A percentile compares a stretch with the other conserved stretches of the same genome.
Conservation (phyloP, 768 basidiomycete genomes). For the Termitomyces bulborhizus region DNA sequence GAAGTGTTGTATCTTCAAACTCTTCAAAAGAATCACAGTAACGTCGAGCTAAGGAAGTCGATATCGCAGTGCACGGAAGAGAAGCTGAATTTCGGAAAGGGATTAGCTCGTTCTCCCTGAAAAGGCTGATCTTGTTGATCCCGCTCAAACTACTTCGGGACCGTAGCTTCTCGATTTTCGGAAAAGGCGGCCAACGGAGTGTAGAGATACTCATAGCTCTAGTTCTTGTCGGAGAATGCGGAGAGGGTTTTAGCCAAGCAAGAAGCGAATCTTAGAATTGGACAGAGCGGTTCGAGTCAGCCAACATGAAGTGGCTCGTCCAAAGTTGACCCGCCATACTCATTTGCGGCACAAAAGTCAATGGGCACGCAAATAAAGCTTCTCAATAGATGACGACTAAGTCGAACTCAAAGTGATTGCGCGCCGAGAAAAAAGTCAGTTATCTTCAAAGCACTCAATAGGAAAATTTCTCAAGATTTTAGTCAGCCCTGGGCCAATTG, state of each 20-base stretch:
- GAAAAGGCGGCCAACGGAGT: neutral
- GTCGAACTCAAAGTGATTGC: neutral
- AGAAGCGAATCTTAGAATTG: neutral
- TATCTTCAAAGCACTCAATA: too few relatives aligned
- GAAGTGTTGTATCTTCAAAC: slow-evolving; percentile 6
- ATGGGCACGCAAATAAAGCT: neutral
- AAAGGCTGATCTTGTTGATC: neutral
- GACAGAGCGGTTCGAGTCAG: neutral
- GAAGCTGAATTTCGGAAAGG: neutral
- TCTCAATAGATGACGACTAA: neutral
- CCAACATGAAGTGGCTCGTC: neutral
- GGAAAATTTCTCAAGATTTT: too few relatives aligned
- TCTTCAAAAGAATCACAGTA: neutral
- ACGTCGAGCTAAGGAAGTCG: neutral
- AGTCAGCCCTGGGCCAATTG: too few relatives aligned
- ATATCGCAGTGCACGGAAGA: neutral
- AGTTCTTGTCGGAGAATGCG: neutral
- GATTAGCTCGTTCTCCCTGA: neutral
- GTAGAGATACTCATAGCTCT: neutral
- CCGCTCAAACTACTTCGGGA: neutral
- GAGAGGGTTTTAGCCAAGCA: neutral
- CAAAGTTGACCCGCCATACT: too few relatives aligned
- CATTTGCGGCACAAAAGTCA: neutral
- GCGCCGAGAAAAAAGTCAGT: neutral
- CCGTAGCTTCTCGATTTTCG: neutral